Conservation (phyloP, 23 red algal species). For the Agarophyton chilense region DNA sequence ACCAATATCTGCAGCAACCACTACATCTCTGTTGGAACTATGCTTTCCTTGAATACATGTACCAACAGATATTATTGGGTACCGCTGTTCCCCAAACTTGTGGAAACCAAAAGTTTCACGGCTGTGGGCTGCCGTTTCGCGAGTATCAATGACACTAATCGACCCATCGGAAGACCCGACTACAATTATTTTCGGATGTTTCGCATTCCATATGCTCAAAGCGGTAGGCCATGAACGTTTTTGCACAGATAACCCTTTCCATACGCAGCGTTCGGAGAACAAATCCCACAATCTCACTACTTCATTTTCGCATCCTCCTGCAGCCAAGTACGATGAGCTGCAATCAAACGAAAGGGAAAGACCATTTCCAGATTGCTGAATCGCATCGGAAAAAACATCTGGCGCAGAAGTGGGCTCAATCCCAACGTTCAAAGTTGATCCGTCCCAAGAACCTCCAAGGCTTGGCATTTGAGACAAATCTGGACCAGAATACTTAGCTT, state of each 20-base stretch:
- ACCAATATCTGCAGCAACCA: constrained; percentile 43
- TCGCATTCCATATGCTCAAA: constrained; percentile 35
- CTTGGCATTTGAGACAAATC: background rate
- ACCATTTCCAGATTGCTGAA: constrained; percentile 51
- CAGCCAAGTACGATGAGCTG: constrained; percentile 52
- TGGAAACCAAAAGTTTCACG: background rate
- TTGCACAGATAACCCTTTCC: constrained; percentile 3
- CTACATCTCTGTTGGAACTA: background rate
- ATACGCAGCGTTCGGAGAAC: constrained; percentile 36
- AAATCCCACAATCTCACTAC: constrained; percentile 74
- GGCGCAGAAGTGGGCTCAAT: background rate
- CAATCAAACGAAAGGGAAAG: constrained; percentile 51
- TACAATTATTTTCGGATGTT: constrained; percentile 22
- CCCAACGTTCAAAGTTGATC: background rate
- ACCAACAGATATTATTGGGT: constrained; percentile 42
- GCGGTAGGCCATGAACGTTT: constrained; percentile 50
- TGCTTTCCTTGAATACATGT: background rate
- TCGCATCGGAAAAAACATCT: constrained; percentile 17
- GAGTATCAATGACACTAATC: constrained; percentile 47
- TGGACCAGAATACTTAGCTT: background rate
- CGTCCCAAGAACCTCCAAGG: background rate
- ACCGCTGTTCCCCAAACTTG: background rate
- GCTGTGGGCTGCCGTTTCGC: background rate
- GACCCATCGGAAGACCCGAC: constrained; percentile 58
- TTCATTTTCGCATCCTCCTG: constrained; percentile 65